Evolutionary conservation across 495 filamentous ascomycete species (phyloP), one percentile per base, ranked within the genome.

Genomic region (Trichocladium antarcticum): DNA sequence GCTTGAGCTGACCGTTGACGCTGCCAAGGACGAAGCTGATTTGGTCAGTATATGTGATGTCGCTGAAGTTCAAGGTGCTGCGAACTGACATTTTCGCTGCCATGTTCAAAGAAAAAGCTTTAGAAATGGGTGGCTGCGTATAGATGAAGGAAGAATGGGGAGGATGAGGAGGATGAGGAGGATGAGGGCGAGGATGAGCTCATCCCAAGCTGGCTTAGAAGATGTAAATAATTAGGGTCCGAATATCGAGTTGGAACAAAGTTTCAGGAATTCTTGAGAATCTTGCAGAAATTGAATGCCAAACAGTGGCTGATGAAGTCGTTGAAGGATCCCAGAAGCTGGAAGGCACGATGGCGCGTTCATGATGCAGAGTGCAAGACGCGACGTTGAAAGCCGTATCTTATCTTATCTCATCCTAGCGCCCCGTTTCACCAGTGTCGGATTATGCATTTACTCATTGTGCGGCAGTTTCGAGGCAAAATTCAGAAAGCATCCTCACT

Each of bases 11-110:
- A 53, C 90, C 87, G 57, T 86, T 81, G 28, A 90, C 68, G 52
- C 80, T 76, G 8, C 92, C 89, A 45, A 89, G 71, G 15, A 94
- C 86, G 56, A 94, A 72, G 31, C 90, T 96, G 53, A 50, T 32
- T 40, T 54, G 17, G 57, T 76, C 61, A 75, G 67, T 59, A 45
- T 41, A 5, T 9, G 40, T 51, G 19, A 51, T 43, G 21, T 47
- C 29, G 43, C 10, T 42, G 27, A 50, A 56, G 32, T 45, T 9
- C 1, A 52, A 37, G 10, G 34, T 37, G 41, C 15, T 42, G 24
- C 22, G 44, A 34, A 57, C 55, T 65, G 34, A 65, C 62, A 65
- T 59, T 49, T 63, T 63, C 44, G 60, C 46, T 31, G 57, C 60
- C 60, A 61, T 63, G 3, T 32, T 54, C 40, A 10, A 14, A n/a